These are phyloP conservation scores for Bocquillonia castaneifolia DNA, from an alignment of 441 rosid genomes.

Conservation along the genomic window DNA sequence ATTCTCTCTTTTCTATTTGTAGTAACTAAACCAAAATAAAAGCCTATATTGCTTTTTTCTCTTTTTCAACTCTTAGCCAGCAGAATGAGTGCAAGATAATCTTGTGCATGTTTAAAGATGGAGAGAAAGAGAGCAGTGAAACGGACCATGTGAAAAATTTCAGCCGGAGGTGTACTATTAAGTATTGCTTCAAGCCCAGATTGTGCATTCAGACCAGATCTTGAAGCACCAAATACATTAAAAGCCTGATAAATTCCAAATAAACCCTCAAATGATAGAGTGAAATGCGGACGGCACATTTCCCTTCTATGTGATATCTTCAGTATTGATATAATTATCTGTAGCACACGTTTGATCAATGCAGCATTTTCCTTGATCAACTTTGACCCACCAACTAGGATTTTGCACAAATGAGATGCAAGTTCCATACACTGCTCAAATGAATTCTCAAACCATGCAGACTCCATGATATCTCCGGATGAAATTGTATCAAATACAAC, in stretches of 20 bases:
- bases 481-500: constrained; percentile 46
- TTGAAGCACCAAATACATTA: constrained; percentile 29
- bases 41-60: background rate
- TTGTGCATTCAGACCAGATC: constrained; percentile 39
- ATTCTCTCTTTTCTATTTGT: background rate
- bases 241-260: constrained; percentile 51
- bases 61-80: background rate
- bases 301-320: constrained; percentile 72
- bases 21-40: background rate
- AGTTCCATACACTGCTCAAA: constrained; percentile 76
- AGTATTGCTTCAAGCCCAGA: constrained; percentile 58
- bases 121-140: constrained; percentile 25
- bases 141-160: constrained; percentile 55
- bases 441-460: constrained; percentile 63
- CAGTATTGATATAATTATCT: constrained; percentile 48
- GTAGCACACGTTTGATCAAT: constrained; percentile 40
- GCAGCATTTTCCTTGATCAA: constrained; percentile 39
- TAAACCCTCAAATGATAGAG: constrained; percentile 58
- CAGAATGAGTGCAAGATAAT: background rate
- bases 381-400: constrained; percentile 44
- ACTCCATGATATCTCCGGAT: constrained; percentile 45
- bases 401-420: constrained; percentile 55
- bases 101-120: background rate
- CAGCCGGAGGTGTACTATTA: constrained; percentile 64
- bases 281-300: constrained; percentile 67